phyloP scores from a whole-genome alignment of 2,329 filamentous ascomycete genomes.

The Akanthomyces dipterigenus region DNA sequence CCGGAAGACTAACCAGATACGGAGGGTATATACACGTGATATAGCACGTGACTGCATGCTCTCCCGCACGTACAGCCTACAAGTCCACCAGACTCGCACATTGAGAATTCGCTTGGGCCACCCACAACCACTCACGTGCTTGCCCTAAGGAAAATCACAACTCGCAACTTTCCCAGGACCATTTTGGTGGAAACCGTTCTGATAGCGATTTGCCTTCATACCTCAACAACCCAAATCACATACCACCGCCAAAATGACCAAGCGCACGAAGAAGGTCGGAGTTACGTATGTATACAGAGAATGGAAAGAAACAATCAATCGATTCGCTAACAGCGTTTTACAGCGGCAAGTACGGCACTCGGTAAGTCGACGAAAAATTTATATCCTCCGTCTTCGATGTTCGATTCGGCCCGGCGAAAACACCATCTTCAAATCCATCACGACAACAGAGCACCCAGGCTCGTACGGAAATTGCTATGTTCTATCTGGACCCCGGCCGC shows the following conservation, averaged over 20 bases:
- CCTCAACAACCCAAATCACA: constrained; percentile 28
- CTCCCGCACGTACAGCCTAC: background rate
- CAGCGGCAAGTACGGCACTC: constrained; percentile 86
- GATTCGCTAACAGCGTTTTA: constrained; percentile 24
- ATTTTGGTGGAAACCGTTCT: constrained; percentile 25
- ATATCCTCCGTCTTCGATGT: background rate
- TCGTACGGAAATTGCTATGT: background rate
- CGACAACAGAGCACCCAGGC: background rate
- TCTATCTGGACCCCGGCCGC: background rate
- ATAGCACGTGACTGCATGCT: background rate
- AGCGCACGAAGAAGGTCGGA: constrained; percentile 95
- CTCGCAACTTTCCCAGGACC: constrained; percentile 21
- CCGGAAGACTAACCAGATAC: background rate
- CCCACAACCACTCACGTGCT: constrained; percentile 29
- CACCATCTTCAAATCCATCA: background rate
- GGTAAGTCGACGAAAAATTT: constrained; percentile 50
- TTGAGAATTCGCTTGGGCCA: constrained; percentile 7
- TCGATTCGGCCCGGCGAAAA: constrained; percentile 9
- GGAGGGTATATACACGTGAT: background rate
- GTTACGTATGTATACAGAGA: constrained; percentile 56
- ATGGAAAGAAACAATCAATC: background rate
- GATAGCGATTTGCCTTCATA: constrained; percentile 24
- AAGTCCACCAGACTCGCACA: background rate
- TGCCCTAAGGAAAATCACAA: constrained; percentile 38
- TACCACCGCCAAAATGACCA: constrained; percentile 70